Percentiles rank a stretch among this genome's conserved stretches.
Conservation (phyloP, 805 yeast genomes). For the Naumovozyma castellii region DNA sequence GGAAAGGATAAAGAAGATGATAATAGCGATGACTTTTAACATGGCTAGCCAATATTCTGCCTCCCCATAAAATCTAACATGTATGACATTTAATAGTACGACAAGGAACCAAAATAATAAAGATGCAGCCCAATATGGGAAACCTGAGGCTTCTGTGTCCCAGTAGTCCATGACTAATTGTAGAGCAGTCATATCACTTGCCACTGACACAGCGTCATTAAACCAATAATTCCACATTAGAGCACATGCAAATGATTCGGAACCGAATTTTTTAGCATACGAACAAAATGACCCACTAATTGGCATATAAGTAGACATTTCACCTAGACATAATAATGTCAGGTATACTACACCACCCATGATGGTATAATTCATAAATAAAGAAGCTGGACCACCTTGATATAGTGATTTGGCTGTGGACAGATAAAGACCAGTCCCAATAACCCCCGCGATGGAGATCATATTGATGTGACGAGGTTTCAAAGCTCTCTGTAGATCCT, state of each 20-base stretch:
- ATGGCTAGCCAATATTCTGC: conserved; percentile 52
- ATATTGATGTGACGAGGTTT: conserved; percentile 62
- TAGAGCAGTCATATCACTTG: conserved; percentile 55
- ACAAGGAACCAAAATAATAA: conserved; percentile 46
- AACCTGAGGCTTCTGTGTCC: conserved; percentile 27
- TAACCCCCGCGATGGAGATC: conserved; percentile 73
- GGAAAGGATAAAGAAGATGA: conserved; percentile 47
- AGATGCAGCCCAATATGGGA: conserved; percentile 43
- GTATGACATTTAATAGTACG: conserved; percentile 37
- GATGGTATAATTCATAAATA: conserved; percentile 40
- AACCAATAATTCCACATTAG: conserved; percentile 64
- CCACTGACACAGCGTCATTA: conserved; percentile 54
- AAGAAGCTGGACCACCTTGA: conserved; percentile 44
- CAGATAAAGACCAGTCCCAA: conserved; percentile 60
- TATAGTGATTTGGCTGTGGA: conserved; percentile 44
- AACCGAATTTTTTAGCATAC: conserved; percentile 51
- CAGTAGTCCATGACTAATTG: conserved; percentile 46
- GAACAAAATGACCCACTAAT: conserved; percentile 50
- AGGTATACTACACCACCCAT: conserved; percentile 44
- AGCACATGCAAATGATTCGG: conserved; percentile 61
- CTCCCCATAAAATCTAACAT: conserved; percentile 52
- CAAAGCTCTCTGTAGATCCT: conserved; percentile 22
- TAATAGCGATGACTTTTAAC: conserved; percentile 46
- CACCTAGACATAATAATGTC: conserved; percentile 47
- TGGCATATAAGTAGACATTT: conserved; percentile 47